Base-by-base conservation (phyloP, 352 stramenopile species). In the Lagenidium giganteum region DNA sequence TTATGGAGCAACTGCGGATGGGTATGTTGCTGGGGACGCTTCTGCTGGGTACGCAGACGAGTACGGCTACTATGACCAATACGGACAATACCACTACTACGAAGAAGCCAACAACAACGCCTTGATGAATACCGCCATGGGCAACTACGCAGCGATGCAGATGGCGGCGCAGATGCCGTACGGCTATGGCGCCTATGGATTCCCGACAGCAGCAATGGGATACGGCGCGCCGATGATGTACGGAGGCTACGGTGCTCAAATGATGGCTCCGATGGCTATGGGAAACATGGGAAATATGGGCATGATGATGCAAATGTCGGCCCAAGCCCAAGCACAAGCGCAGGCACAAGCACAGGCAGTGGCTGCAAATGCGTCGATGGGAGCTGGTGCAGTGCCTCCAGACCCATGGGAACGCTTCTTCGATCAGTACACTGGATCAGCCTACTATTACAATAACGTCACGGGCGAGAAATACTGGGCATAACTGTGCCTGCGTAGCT, bases 401-500 rank as follows among this genome's bases (percentile, higher is more conserved):
- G 74, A 87, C 53, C 71, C 75, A 21, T 95, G 83, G 83, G 68
- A 86, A 13, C 83, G 94, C 38, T 89, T 87, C 61, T 84, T 87
- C 25, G 84, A 95, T 55, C 83, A 95, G 51, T 84, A 80, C 61
- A 88, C 74, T 1, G 83, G 83, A 11, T 70, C 79, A 11, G 67
- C 79, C 3, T 95, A 93, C 54, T 95, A 89, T 61, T 95, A 91
- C 70, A 95, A 95, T 64, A 83, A 61, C 60, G 64, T 89, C 51
- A 95, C 83, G 18, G 83, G 81, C 24, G 83, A 95, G 39, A 64
- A 75, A 32, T 91, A 86, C 48, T 95, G 83, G 83, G 83, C 75
- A 27, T 86, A 51, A 59, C 25, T 14, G 22, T 20, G 13, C 37
- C 3, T 31, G 20, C 12, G 18, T 21, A 25, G 16, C n/a, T n/a